These are phyloP conservation scores for Parastagonospora avenae DNA, from an alignment of 2,329 filamentous ascomycete genomes.

Conservation along the genomic window DNA sequence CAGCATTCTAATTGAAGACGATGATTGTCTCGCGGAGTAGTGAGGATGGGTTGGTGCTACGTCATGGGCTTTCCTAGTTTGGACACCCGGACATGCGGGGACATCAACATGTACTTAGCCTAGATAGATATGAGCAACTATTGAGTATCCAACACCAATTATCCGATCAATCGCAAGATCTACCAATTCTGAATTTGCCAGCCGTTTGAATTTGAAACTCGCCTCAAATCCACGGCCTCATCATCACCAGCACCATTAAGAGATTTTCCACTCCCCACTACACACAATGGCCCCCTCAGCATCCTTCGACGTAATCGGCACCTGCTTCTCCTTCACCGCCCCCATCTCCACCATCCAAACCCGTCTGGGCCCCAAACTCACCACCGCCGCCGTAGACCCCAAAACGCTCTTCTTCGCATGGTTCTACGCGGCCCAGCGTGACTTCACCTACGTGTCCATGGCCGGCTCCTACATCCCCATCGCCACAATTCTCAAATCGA, in stretches of 20 bases:
- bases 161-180: too few relatives aligned
- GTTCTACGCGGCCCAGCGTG: conserved; percentile 35
- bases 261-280: neutral
- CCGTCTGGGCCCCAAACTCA: conserved; percentile 18
- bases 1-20: neutral
- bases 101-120: too few relatives aligned
- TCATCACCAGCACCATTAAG: neutral
- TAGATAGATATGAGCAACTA: too few relatives aligned
- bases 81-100: too few relatives aligned
- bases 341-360: conserved; percentile 25
- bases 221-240: neutral
- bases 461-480: conserved; percentile 25
- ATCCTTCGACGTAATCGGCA: conserved; percentile 35
- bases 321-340: conserved; percentile 25
- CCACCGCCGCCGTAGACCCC: conserved; percentile 15
- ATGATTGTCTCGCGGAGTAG: too few relatives aligned
- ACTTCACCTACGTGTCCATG: conserved; percentile 32
- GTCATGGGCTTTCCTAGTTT: too few relatives aligned
- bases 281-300: conserved; percentile 25
- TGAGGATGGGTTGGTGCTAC: too few relatives aligned
- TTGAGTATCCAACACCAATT: too few relatives aligned
- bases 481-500: conserved; percentile 23
- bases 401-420: conserved; percentile 34
- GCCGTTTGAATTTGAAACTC: too few relatives aligned
- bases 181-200: too few relatives aligned